phyloP scores from a whole-genome alignment of 2,329 filamentous ascomycete genomes.

The Aureobasidium sp. region DNA sequence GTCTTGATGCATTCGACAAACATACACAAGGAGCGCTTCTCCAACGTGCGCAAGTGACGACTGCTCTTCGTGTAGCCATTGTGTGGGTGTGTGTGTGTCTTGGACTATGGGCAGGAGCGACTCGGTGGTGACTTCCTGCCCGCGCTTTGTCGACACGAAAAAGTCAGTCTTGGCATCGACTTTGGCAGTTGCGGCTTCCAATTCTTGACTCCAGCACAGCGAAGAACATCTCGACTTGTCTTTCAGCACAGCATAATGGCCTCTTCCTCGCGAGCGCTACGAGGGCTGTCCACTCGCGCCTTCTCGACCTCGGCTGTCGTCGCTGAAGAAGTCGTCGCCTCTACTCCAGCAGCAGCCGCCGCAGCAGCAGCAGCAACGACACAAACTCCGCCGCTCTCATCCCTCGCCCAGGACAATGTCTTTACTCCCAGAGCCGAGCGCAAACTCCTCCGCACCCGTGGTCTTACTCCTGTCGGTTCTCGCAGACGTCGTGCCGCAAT shows the following conservation, averaged over 20 bases:
- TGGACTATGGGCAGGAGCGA: neutral
- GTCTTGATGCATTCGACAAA: neutral
- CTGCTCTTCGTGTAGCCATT: conserved; percentile 12
- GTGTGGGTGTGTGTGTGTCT: neutral
- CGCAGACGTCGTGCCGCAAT: conserved; percentile 62
- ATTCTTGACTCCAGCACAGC: too few relatives aligned
- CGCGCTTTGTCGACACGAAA: neutral
- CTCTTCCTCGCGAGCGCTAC: conserved; percentile 7
- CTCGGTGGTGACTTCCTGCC: neutral
- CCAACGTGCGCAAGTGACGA: conserved; percentile 5
- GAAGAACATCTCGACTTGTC: too few relatives aligned
- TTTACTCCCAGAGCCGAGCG: conserved; percentile 57
- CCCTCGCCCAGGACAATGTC: conserved; percentile 61
- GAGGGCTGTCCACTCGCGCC: conserved; percentile 32
- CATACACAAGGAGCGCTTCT: neutral
- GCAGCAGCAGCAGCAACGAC: neutral
- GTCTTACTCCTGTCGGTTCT: conserved; percentile 64
- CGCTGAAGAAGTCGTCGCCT: conserved; percentile 36
- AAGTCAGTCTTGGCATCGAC: conserved; percentile 7
- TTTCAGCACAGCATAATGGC: neutral
- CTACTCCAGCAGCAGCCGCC: conserved; percentile 20
- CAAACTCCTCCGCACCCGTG: conserved; percentile 51
- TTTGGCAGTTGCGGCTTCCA: neutral
- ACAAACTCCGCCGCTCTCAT: conserved; percentile 3
- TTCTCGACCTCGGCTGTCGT: conserved; percentile 40